Evolutionary conservation across 2,329 filamentous ascomycete species (phyloP).

Genomic region (Phaeosphaeriaceae sp.): DNA sequence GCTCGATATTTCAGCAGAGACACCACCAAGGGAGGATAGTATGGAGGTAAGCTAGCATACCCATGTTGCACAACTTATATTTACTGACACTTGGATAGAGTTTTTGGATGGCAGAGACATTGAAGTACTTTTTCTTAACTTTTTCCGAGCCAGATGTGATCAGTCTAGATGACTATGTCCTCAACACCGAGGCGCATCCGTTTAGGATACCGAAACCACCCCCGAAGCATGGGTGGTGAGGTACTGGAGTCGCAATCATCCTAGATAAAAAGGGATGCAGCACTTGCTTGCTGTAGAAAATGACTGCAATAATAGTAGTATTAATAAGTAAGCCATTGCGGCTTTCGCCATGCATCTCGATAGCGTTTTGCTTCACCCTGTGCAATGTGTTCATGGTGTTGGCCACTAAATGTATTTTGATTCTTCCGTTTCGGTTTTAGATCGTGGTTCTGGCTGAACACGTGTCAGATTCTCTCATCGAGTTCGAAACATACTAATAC

Average conservation of each 20-base stretch:
- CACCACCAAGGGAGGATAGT: conserved; percentile 48
- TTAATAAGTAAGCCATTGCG: too few relatives aligned
- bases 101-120: conserved; percentile 58
- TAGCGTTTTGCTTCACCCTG: too few relatives aligned
- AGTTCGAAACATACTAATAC: too few relatives aligned
- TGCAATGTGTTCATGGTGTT: too few relatives aligned
- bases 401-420: too few relatives aligned
- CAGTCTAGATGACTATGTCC: conserved; percentile 54
- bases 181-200: conserved; percentile 58
- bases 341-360: too few relatives aligned
- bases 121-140: conserved; percentile 58
- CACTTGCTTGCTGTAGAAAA: neutral
- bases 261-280: neutral
- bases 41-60: conserved; percentile 49
- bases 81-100: conserved; percentile 36
- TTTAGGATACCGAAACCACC: conserved; percentile 42
- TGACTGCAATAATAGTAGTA: neutral
- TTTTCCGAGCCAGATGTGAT: conserved; percentile 53
- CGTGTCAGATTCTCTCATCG: too few relatives aligned
- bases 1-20: conserved; percentile 49
- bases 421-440: too few relatives aligned
- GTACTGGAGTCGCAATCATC: neutral
- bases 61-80: neutral
- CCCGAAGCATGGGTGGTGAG: conserved; percentile 5
- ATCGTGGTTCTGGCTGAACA: too few relatives aligned